Evolutionary conservation across 2,329 filamentous ascomycete genomes (phyloP), one percentile per base, ranked within the genome.

Genomic region (Didymella arachidicola): DNA sequence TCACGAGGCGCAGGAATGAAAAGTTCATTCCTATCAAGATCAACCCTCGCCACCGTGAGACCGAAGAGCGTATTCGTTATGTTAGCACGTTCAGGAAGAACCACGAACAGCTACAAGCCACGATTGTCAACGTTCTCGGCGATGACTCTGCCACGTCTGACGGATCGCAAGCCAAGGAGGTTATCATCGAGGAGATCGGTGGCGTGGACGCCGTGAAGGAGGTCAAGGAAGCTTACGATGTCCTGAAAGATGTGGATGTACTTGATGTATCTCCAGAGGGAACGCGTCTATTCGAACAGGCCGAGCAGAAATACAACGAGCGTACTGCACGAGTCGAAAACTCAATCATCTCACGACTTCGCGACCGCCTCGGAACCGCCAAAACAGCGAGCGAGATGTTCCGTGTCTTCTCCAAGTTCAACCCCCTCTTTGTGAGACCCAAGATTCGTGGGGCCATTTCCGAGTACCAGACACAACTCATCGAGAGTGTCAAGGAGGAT

Each of bases 361-460:
- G 95, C 71, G 95, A 99, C 78, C 90, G 95, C 58, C 84, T 99
- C 55, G 95, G 93, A 14, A 97, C 93, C 7, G 94, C 95, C 12
- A 97, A 96, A 83, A 97, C 93, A 62, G 95, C 95, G 39, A 98
- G 96, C 74, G 96, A 99, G 79, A 99, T 99, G 95, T 99, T 99
- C 78, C 91, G 96, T 53, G 95, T 99, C 61, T 99, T 99, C 77
- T 98, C 95, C 52, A 98, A 98, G 76, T 99, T 99, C 85, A 99
- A 99, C 75, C 95, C 95, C 2, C 88, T 99, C 29, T 96, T 99
- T 69, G 94, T 99, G 56, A 88, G 95, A 59, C 95, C 95, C n/a
- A 99, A 99, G 83, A 98, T 99, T 79, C 89, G 95, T 65, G 93
- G 96, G 66, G 96, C 95, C 54, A 99, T 99, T 72, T 91, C 93